Conservation (phyloP, 306 rosid genomes). For the Pyrus bretschneideri region DNA sequence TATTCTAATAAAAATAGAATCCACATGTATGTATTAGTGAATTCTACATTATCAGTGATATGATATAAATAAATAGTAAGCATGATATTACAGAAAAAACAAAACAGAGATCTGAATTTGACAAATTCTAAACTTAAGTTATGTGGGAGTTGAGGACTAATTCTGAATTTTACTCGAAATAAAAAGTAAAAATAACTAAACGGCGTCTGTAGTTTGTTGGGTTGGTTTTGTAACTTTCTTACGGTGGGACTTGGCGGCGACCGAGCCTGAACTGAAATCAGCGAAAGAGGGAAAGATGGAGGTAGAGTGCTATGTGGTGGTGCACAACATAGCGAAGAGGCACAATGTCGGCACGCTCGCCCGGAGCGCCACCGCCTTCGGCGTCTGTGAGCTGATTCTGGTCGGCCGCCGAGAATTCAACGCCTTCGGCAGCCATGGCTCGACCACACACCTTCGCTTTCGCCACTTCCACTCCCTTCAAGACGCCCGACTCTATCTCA, state of each 20-base stretch:
- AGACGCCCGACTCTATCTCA: slow-evolving; percentile 64
- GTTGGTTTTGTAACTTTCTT: too few species aligned
- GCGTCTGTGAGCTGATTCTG: slow-evolving; percentile 69
- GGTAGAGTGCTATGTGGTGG: slow-evolving; percentile 69
- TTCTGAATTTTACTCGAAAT: too few species aligned
- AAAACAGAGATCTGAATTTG: too few species aligned
- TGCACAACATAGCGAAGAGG: slow-evolving; percentile 87
- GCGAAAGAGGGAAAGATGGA: slow-evolving; percentile 19
- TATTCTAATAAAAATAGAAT: too few species aligned
- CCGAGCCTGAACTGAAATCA: neutral
- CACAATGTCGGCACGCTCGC: slow-evolving; percentile 89
- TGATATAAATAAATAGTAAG: too few species aligned
- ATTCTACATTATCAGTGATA: too few species aligned
- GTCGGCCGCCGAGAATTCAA: slow-evolving; percentile 92
- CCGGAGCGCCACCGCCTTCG: slow-evolving; percentile 87
- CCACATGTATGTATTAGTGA: too few species aligned
- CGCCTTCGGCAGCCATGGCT: slow-evolving; percentile 85
- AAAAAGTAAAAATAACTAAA: too few species aligned
- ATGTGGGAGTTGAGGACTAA: too few species aligned
- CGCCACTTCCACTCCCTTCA: slow-evolving; percentile 85
- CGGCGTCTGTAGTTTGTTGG: neutral
- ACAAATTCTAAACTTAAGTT: too few species aligned
- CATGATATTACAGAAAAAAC: too few species aligned
- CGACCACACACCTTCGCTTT: slow-evolving; percentile 72
- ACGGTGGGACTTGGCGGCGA: neutral